Conservation (phyloP, 495 filamentous ascomycete genomes). For the Hypoxylon subgilvum region DNA sequence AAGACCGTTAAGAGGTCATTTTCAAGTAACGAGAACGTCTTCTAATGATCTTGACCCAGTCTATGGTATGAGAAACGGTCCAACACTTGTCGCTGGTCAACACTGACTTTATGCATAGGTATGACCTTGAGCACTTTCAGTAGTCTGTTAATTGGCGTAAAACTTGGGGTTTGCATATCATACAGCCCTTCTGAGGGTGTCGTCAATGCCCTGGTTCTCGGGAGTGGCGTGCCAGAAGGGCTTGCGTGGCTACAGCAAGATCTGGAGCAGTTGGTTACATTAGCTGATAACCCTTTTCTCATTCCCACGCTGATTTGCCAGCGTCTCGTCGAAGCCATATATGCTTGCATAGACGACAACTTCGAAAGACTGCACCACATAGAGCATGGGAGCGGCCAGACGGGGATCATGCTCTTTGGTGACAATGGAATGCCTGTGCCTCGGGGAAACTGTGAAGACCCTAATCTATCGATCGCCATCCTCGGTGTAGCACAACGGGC, state of each 20-base stretch:
- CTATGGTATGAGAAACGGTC: neutral
- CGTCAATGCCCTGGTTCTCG: slow-evolving; percentile 2
- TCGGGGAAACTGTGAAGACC: slow-evolving; percentile 17
- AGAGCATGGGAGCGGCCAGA: slow-evolving; percentile 19
- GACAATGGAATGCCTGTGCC: slow-evolving; percentile 14
- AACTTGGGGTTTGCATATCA: slow-evolving; percentile 9
- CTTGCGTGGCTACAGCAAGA: slow-evolving; percentile 13
- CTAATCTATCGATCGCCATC: slow-evolving; percentile 3
- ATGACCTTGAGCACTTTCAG: slow-evolving; percentile 10
- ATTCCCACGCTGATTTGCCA: slow-evolving; percentile 7
- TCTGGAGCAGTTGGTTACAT: neutral
- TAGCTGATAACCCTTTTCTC: slow-evolving; percentile 21
- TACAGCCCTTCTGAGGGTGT: slow-evolving; percentile 10
- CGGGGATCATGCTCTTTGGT: slow-evolving; percentile 15
- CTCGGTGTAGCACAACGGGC: slow-evolving; percentile 12
- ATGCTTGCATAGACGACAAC: neutral
- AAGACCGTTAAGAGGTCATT: neutral
- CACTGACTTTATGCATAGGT: neutral
- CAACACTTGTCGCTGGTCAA: neutral
- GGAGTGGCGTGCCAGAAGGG: slow-evolving; percentile 5
- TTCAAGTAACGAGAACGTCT: neutral
- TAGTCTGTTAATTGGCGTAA: slow-evolving; percentile 12
- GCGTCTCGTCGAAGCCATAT: slow-evolving; percentile 16
- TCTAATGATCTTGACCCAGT: neutral
- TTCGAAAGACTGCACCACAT: slow-evolving; percentile 12